A percentile compares a stretch with the other conserved stretches of the same genome.
Conservation (phyloP, 306 rosid species). For the Vicia faba region DNA sequence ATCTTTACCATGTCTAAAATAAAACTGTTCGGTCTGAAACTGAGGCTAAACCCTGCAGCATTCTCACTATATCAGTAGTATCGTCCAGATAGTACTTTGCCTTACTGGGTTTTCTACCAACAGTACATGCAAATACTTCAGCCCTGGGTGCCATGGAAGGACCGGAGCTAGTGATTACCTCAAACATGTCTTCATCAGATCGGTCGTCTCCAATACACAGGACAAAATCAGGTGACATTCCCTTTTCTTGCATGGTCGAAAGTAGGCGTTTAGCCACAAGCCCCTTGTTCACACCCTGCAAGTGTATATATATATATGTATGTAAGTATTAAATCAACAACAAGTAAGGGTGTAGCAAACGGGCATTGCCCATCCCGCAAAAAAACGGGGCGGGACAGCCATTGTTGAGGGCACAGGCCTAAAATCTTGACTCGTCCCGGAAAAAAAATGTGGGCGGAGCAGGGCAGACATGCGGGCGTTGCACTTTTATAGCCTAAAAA, state of each 20-base stretch:
- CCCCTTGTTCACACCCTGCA: constrained; percentile 88
- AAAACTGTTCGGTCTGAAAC: constrained; percentile 42
- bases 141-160: constrained; percentile 44
- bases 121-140: constrained; percentile 81
- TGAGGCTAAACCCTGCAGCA: constrained; percentile 58
- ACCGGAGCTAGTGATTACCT: constrained; percentile 51
- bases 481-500: no score
- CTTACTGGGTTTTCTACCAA: constrained; percentile 86
- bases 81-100: constrained; percentile 81
- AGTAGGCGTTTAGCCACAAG: constrained; percentile 74
- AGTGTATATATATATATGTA: background rate
- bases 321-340: background rate
- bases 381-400: no score
- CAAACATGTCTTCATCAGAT: constrained; percentile 89
- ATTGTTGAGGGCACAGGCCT: no score
- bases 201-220: constrained; percentile 83
- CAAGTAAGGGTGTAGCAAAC: no score
- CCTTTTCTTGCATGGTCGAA: constrained; percentile 48
- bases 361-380: no score
- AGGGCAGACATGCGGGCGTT: no score
- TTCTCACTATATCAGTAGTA: constrained; percentile 51
- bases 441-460: no score
- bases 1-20: constrained; percentile 26
- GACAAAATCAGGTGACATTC: constrained; percentile 62
- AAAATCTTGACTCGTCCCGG: no score